Percentiles rank a stretch among this genome's conserved stretches.
phyloP scores from a whole-genome alignment of 179 eudicot genomes.

The Drosera spatulata region DNA sequence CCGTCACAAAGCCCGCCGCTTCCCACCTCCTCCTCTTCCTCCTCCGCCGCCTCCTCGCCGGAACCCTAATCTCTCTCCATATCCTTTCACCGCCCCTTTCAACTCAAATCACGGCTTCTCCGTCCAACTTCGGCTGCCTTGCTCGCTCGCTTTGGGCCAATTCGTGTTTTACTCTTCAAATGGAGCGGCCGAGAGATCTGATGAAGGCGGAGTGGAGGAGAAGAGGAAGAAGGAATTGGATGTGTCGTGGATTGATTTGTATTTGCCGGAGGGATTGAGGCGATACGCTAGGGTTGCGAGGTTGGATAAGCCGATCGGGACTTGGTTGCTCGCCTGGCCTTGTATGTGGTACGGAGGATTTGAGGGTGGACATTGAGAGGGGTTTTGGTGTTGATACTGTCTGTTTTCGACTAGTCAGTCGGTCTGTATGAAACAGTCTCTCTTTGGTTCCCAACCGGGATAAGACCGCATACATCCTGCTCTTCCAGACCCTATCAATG shows the following conservation, averaged over 20 bases:
- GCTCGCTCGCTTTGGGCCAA: conserved; percentile 2
- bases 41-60: background rate
- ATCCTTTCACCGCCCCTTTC: background rate
- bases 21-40: background rate
- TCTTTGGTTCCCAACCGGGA: no score
- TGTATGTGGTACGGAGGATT: conserved; percentile 56
- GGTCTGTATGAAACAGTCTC: no score
- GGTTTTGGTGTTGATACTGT: background rate
- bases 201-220: conserved; percentile 4
- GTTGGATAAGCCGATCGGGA: conserved; percentile 63
- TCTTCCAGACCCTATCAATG: no score
- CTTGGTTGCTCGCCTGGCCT: conserved; percentile 93
- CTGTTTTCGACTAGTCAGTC: background rate
- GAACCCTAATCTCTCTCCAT: conserved; percentile 3
- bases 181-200: conserved; percentile 2
- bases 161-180: conserved; percentile 1
- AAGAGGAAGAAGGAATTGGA: conserved; percentile 1
- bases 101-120: conserved; percentile 1
- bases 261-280: conserved; percentile 33
- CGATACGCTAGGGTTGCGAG: conserved; percentile 71
- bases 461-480: no score
- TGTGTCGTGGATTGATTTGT: conserved; percentile 56
- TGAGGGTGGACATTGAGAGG: background rate
- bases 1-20: background rate
- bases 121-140: background rate